Base-by-base conservation (phyloP, 768 basidiomycete species). In the Leccinum aurantiacum region DNA sequence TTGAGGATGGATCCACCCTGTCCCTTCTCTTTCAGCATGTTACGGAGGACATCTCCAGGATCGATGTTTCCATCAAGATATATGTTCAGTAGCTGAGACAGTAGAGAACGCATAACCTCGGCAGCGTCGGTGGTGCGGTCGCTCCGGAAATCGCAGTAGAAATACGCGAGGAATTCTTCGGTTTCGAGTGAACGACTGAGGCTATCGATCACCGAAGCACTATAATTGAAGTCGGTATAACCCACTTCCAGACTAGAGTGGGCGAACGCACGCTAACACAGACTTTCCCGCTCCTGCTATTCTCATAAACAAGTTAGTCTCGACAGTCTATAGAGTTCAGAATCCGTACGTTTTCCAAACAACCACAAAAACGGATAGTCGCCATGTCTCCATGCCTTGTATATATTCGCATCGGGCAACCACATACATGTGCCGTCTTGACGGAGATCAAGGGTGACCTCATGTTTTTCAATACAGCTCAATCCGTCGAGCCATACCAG, bases 391-490 rank as follows among this genome's bases (percentile, higher is more conserved):
- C 54, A 56, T 15, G 13, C 19, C 44, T 33, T 56, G 44, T 56
- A 56, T 10, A 19, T 10, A 6, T 8, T 33, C 5, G 44, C 25
- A 15, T 56, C 7, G 17, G 15, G 46, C 44, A 56, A 11, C 54
- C 54, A 56, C 14, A 14, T 56, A 6, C 54, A 56, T 47, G 54
- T 56, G 37, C 31, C 44, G 13, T n/a, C n/a, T 33, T 56, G 54
- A 10, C 44, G 54, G 3, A 56, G 54, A 22, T 14, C n/a, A 46
- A 56, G 29, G 1, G 29, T 56, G 6, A 22, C 24, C 25, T 50
- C 49, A 8, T 56, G 55, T 50, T 52, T 51, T 17, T 24, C 55
- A 11, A 29, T 17, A 11, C 47, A 56, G 6, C 33, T 52, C 15
- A 55, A 44, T 24, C 53, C 49, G 14, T 62, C 49, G 2, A 62